Percentiles rank a stretch among this genome's conserved stretches.
Conservation (phyloP, 805 yeast genomes). For the Vanderwaltozyma verrucispora region DNA sequence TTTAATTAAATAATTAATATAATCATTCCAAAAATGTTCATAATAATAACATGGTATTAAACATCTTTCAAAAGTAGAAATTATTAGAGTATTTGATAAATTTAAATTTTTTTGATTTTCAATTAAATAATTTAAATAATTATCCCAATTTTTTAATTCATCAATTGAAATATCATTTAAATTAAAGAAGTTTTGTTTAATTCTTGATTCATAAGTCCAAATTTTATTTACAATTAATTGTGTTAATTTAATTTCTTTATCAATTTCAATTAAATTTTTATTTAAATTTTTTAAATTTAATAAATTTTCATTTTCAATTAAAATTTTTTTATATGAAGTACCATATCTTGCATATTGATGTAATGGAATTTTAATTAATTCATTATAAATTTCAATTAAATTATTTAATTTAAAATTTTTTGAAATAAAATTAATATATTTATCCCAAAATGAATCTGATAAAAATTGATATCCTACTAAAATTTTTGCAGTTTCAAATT, state of each 20-base stretch:
- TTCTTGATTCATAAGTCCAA: conserved; percentile 64
- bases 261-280: conserved; percentile 36
- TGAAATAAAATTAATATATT: conserved; percentile 53
- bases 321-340: conserved; percentile 34
- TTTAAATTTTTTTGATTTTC: conserved; percentile 20
- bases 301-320: not conserved
- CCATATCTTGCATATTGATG: conserved; percentile 81
- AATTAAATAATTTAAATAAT: conserved; percentile 50
- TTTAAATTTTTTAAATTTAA: conserved; percentile 13
- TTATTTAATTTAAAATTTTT: conserved; percentile 29
- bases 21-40: conserved; percentile 60
- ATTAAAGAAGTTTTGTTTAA: conserved; percentile 50
- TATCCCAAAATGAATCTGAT: conserved; percentile 78
- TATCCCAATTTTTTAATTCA: conserved; percentile 45
- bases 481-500: conserved; percentile 40
- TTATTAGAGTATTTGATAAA: conserved; percentile 26
- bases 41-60: conserved; percentile 55
- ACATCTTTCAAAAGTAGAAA: conserved; percentile 58
- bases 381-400: conserved; percentile 33
- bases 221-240: conserved; percentile 44
- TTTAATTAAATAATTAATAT: conserved; percentile 42
- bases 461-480: conserved; percentile 61
- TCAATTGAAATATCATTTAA: conserved; percentile 35
- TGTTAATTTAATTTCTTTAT: conserved; percentile 34
- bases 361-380: conserved; percentile 51